Evolutionary conservation across 192 early-diverging fungal genomes (phyloP), one percentile per base, ranked within the genome.

Genomic region (Umbelopsis isabellina): DNA sequence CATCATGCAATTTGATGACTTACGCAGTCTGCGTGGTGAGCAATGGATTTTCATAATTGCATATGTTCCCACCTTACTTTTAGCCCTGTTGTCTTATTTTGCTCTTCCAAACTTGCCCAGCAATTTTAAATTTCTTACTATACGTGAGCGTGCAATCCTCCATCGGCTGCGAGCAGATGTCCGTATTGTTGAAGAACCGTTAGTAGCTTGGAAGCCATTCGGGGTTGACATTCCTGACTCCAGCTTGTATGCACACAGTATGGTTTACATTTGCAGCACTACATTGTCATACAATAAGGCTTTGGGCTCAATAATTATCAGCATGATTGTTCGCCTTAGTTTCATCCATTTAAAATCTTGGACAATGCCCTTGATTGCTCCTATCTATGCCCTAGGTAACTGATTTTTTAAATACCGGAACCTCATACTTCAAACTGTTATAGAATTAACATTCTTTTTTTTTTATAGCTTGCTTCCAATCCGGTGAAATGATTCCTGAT

Each of bases 1-100:
- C 66, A 87, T 91, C 49, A 72, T 79, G 33, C 72, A 82, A 61
- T 84, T 91, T 79, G 75, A 70, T 80, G 88, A 88, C n/a, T 61
- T 75, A 20, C 68, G 55, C 47, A 82, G 83, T 53, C 69, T 89
- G 5, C 72, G 83, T 22, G 90, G 87, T 1, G 91, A 91, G 90
- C 85, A 87, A 67, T 85, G 89, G 76, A 73, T 94, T 41, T 93
- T 93, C 70, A 87, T 95, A 21, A 70, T 90, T 9, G 89, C 91
- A 76, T 85, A 85, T 18, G 69, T 84, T 10, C 87, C 89, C 2
- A 90, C 87, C 0, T 76, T 92, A 13, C 35, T 84, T 0, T 76
- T 92, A 2, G 85, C n/a, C n/a, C n/a, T 85, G 0, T 3, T 87
- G 15, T 83, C 85, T 0, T 82, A 69, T 9, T 85, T 84, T 66